phyloP scores from a whole-genome alignment of 2,329 filamentous ascomycete genomes.

The Penicillium hordei region DNA sequence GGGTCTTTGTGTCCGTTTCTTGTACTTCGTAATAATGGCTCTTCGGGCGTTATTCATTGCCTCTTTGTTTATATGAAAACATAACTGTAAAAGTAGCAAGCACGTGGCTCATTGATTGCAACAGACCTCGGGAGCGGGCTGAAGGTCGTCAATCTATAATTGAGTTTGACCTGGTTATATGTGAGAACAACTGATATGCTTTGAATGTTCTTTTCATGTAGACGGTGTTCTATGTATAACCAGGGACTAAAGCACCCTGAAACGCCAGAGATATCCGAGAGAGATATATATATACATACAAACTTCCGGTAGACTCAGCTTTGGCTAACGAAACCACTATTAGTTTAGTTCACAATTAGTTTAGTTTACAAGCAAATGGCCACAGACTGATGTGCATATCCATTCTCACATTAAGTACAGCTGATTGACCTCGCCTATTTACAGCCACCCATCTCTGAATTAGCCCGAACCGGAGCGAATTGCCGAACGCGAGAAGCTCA shows the following conservation, averaged over 20 bases:
- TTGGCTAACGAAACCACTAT: background rate
- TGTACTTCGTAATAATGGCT: background rate
- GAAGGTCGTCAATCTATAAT: background rate
- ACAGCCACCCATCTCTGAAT: conserved; percentile 16
- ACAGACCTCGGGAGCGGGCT: background rate
- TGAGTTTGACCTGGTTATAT: background rate
- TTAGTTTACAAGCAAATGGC: background rate
- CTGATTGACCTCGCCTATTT: conserved; percentile 22
- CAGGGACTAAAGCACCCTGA: background rate
- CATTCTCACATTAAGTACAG: conserved; percentile 35
- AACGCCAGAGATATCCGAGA: background rate
- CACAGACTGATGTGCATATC: conserved; percentile 20
- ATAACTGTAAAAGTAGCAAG: background rate
- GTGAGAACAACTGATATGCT: no score
- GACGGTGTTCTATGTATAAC: no score
- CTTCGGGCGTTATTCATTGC: background rate
- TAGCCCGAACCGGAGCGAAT: background rate
- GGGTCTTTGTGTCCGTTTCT: background rate
- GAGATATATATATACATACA: background rate
- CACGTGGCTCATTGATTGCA: background rate
- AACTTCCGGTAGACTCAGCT: background rate
- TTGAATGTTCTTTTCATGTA: no score
- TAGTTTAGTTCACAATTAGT: background rate
- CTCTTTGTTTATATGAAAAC: background rate
- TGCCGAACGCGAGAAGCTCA: conserved; percentile 3